A percentile compares a stretch with the other conserved stretches of the same genome.
These are phyloP conservation scores for Candida xiaguanensis DNA, from an alignment of 805 yeast genomes.

Conservation along the genomic window DNA sequence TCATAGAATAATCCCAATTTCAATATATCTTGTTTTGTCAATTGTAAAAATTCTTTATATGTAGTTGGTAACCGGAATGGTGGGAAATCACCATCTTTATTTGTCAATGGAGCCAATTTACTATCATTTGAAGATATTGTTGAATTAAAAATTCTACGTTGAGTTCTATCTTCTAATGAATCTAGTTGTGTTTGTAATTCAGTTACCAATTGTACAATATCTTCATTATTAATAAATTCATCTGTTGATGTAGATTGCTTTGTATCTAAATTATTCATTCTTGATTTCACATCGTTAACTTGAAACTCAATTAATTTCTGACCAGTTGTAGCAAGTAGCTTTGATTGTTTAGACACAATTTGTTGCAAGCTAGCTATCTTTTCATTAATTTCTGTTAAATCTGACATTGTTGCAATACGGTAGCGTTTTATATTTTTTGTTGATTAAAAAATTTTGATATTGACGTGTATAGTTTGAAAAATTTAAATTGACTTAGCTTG, in stretches of 20 bases:
- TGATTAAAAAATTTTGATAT: neutral
- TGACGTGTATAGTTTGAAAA: conserved; percentile 6
- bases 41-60: conserved; percentile 45
- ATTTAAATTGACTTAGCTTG: neutral
- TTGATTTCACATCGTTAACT: conserved; percentile 46
- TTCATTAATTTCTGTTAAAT: conserved; percentile 27
- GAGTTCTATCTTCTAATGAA: conserved; percentile 68
- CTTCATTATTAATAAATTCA: conserved; percentile 76
- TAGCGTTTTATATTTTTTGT: conserved; percentile 1
- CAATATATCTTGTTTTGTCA: conserved; percentile 45
- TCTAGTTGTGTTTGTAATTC: conserved; percentile 89
- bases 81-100: conserved; percentile 75
- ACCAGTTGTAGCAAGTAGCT: conserved; percentile 71
- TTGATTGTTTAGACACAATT: conserved; percentile 61
- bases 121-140: conserved; percentile 29
- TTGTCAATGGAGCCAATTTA: conserved; percentile 64
- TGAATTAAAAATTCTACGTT: conserved; percentile 63
- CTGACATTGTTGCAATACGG: conserved; percentile 5
- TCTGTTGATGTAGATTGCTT: conserved; percentile 16
- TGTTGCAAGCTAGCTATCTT: conserved; percentile 51
- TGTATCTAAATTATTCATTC: conserved; percentile 26
- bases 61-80: conserved; percentile 57
- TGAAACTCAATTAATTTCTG: conserved; percentile 71
- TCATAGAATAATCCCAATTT: conserved; percentile 72
- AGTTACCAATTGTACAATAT: conserved; percentile 79